Base-by-base conservation (phyloP, 2,329 filamentous ascomycete genomes). In the Diatrype stigma region DNA sequence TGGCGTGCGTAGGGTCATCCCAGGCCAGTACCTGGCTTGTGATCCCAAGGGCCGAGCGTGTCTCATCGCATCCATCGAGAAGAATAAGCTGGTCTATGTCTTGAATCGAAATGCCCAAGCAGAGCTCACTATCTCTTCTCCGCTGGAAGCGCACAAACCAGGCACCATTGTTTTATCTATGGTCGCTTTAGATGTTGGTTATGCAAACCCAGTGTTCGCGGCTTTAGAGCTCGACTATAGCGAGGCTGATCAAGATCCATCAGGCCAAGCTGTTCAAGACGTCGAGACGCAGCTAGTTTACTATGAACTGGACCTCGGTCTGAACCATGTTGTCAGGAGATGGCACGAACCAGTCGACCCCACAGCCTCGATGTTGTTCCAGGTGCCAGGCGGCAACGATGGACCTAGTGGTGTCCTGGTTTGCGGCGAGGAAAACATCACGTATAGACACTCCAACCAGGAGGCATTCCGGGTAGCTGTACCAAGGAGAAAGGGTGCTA, bases 81-180 rank as follows among this genome's bases (percentile, higher is more conserved):
- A 99, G 81, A 99, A 97, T 76, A 99, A 99, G 76, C 87, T 99
- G 51, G 94, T 99, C 60, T 99, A 99, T 72, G 93, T 99, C 63
- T 79, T 99, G 60, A 97, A 97, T 71, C 87, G 95, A 58, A 96
- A 96, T 72, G 83, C 91, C 3, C 90, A 97, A 71, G 92, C 92
- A 17, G 90, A 96, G 69, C 83, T 99, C 62, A 95, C 92, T 38
- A 99, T 99, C 47, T 99, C 94, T 5, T 99, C 94, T 14, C 94
- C 94, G 1, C 80, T 99, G 17, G 95, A 99, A 72, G 95, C 94
- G 2, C 93, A 99, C 72, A 96, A 94, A 69, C 85, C 90, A 12
- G 90, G 93, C 54, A 93, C 93, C 1, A 73, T 99, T 46, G 92
- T 97, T 22, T 90, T 96, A 60, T 88, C 89, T 28, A 78, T 97